These are phyloP conservation scores for Picea glauca DNA, from an alignment of 75 land plant species.

Conservation along the genomic window DNA sequence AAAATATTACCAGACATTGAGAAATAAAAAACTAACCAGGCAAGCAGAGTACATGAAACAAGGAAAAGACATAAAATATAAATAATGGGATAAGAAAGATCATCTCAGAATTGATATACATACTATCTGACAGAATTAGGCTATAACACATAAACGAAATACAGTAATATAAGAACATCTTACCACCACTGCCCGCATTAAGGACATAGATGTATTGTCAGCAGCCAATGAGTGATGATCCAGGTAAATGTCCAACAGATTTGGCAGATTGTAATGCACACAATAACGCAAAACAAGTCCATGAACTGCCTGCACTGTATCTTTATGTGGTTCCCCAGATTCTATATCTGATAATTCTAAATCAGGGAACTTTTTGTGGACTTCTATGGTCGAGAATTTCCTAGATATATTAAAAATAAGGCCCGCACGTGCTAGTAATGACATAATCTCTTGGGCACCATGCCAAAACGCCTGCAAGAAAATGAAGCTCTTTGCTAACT, in stretches of 20 bases:
- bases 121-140: not conserved
- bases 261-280: constrained; percentile 53
- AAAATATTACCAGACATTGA: too few relatives aligned
- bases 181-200: constrained; percentile 71
- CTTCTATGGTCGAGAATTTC: constrained; percentile 8
- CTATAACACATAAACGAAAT: not conserved
- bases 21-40: too few relatives aligned
- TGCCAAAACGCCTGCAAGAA: constrained; percentile 72
- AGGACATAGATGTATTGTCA: constrained; percentile 42
- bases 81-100: too few relatives aligned
- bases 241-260: constrained; percentile 80
- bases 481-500: constrained; percentile 67
- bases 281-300: constrained; percentile 70
- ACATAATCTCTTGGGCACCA: constrained; percentile 58
- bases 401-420: constrained; percentile 29
- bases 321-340: constrained; percentile 21
- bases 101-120: not conserved
- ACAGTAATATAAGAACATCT: constrained; percentile 17
- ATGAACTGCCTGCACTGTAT: constrained; percentile 57
- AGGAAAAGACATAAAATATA: too few relatives aligned
- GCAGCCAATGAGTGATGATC: constrained; percentile 58
- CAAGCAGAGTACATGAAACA: too few relatives aligned
- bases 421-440: constrained; percentile 62
- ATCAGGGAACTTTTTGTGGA: constrained; percentile 17
- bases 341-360: constrained; percentile 10